phyloP scores from a whole-genome alignment of 2,329 filamentous ascomycete genomes.

The Colletotrichum tanaceti region DNA sequence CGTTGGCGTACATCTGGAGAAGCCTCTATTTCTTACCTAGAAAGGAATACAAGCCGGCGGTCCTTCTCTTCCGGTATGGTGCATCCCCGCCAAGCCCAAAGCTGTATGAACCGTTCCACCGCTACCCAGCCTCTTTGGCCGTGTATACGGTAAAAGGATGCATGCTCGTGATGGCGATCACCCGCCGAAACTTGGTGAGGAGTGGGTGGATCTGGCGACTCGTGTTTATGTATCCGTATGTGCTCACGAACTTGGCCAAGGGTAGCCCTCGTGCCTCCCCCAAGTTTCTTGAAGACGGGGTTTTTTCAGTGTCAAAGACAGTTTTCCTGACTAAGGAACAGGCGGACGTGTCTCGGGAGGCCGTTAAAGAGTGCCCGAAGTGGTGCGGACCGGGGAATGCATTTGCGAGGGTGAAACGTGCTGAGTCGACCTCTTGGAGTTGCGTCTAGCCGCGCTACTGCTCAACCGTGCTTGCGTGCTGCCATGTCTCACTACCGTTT shows the following conservation, averaged over 20 bases:
- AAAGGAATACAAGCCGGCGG: no score
- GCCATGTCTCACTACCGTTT: constrained; percentile 14
- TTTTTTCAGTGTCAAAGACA: neutral
- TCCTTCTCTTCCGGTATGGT: neutral
- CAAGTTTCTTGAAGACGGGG: neutral
- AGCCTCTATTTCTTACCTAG: neutral
- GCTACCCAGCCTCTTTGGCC: constrained; percentile 6
- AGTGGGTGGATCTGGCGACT: constrained; percentile 32
- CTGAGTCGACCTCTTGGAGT: constrained; percentile 25
- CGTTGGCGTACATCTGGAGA: neutral
- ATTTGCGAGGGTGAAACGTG: constrained; percentile 34
- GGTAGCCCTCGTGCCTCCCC: neutral
- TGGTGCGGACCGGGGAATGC: constrained; percentile 27
- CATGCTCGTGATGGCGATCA: constrained; percentile 32
- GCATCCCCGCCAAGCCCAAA: neutral
- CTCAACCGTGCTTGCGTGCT: constrained; percentile 21
- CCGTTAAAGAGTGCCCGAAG: constrained; percentile 18
- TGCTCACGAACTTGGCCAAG: constrained; percentile 23
- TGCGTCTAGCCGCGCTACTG: constrained; percentile 22
- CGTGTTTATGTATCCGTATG: neutral
- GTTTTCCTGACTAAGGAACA: neutral
- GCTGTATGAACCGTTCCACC: neutral
- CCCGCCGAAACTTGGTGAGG: constrained; percentile 27
- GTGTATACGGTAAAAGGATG: constrained; percentile 12
- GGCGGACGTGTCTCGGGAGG: constrained; percentile 17